Conservation (phyloP, 495 filamentous ascomycete genomes). For the Penicillium lagena region DNA sequence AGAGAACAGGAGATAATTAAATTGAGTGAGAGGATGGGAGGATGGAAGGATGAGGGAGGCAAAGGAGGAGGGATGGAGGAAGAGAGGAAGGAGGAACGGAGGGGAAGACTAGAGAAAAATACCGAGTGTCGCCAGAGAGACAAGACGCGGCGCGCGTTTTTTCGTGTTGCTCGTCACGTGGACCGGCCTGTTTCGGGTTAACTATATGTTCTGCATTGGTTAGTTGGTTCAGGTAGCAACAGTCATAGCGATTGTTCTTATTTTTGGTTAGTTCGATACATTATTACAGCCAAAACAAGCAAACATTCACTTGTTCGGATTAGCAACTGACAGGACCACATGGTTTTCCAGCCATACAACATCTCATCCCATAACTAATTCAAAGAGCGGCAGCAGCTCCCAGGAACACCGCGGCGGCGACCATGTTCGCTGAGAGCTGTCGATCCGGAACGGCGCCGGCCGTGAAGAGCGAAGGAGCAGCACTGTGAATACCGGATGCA, state of each 20-base stretch:
- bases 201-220: no score
- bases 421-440: constrained; percentile 28
- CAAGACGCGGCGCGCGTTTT: no score
- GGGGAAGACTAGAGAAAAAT: neutral
- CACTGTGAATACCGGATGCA: neutral
- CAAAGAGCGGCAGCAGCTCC: constrained; percentile 34
- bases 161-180: no score
- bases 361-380: constrained; percentile 2
- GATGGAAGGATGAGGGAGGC: constrained; percentile 12
- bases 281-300: no score
- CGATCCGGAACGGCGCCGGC: constrained; percentile 12
- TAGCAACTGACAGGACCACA: neutral
- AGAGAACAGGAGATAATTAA: neutral
- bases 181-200: no score
- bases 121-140: no score
- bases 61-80: constrained; percentile 18
- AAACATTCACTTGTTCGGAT: no score
- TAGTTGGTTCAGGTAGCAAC: no score
- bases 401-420: constrained; percentile 33
- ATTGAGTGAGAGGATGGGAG: neutral
- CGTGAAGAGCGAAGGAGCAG: neutral
- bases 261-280: no score
- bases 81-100: constrained; percentile 24
- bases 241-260: no score
- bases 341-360: constrained; percentile 9